Conservation (phyloP, 2,329 filamentous ascomycete genomes). For the Aspergillus sp. region DNA sequence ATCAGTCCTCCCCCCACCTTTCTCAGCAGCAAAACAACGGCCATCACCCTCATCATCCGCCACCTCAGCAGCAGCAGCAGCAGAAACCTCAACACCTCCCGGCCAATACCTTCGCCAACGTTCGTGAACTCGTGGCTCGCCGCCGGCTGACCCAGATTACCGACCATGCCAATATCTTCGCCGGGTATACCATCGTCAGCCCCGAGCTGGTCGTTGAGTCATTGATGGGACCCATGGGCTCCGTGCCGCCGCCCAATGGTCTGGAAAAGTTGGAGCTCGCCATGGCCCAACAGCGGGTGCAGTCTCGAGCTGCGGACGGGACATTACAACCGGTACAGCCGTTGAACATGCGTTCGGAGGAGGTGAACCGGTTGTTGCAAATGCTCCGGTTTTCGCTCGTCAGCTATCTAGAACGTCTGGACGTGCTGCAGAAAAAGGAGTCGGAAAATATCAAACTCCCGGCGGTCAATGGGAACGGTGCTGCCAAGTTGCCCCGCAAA, state of each 20-base stretch:
- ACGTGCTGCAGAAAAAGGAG: constrained; percentile 40
- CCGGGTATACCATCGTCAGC: constrained; percentile 44
- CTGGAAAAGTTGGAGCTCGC: constrained; percentile 45
- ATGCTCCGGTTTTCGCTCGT: constrained; percentile 46
- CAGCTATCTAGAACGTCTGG: constrained; percentile 39
- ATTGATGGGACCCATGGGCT: constrained; percentile 42
- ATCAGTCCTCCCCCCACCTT: constrained; percentile 23
- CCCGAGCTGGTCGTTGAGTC: constrained; percentile 45
- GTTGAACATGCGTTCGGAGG: constrained; percentile 45
- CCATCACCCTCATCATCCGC: constrained; percentile 12
- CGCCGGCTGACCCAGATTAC: constrained; percentile 44
- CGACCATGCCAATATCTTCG: constrained; percentile 46
- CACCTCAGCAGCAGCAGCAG: constrained; percentile 16
- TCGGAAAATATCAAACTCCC: constrained; percentile 33
- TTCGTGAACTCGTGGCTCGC: constrained; percentile 42
- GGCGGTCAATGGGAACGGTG: constrained; percentile 25
- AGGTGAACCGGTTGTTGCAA: constrained; percentile 42
- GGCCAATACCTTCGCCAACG: constrained; percentile 42
- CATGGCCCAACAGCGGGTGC: constrained; percentile 45
- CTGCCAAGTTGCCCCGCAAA: constrained; percentile 35
- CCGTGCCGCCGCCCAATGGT: constrained; percentile 40
- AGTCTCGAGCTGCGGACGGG: constrained; percentile 39
- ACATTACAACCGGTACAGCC: constrained; percentile 39
- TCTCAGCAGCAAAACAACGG: constrained; percentile 17
- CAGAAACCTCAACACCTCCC: constrained; percentile 28